Evolutionary conservation across 164 flowering plant genomes (phyloP), one percentile per base, ranked within the genome.

Genomic region (Vitis amurensis): DNA sequence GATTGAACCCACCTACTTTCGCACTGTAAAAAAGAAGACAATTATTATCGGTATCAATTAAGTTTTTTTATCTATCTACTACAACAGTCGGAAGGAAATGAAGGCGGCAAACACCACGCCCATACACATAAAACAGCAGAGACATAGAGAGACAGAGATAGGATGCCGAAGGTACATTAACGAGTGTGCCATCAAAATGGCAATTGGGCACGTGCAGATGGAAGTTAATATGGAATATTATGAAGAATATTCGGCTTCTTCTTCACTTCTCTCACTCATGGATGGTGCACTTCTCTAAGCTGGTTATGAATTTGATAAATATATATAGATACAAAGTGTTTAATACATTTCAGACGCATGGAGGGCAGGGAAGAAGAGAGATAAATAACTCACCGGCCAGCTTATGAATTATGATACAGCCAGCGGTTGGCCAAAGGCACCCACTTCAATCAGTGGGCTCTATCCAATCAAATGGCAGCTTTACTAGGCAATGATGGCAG

Each of bases 271-370:
- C 17, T 63, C 47, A 17, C 15, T 56, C n/a, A 27, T 23, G 44
- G 2, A 59, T 69, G 65, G 71, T 69, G 71, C 65, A 50, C 65
- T 60, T 69, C 59, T 69, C 71, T 69, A 60, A 69, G 71, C 16
- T 50, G 65, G 71, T 69, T 1, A 69, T 50, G 65, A 50, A 69
- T 23, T 23, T 23, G 27, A 23, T 23, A 23, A 23, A 23, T 23
- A 1, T 23, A 23, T 23, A 2, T 17, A 17, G 27, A 23, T 23
- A 23, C 27, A 23, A 23, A 23, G 27, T 23, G 2, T 23, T 23
- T 23, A 23, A 23, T 23, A 23, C 27, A 23, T 23, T 23, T 23
- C 27, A 23, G 27, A 23, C 27, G 27, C 27, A 23, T 23, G 27
- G 27, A 23, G 2, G 27, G 27, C 2, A 23, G 27, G 27, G 27